Evolutionary conservation across 768 basidiomycete genomes (phyloP), one percentile per base, ranked within the genome.

Genomic region (Coprinellus micaceus): DNA sequence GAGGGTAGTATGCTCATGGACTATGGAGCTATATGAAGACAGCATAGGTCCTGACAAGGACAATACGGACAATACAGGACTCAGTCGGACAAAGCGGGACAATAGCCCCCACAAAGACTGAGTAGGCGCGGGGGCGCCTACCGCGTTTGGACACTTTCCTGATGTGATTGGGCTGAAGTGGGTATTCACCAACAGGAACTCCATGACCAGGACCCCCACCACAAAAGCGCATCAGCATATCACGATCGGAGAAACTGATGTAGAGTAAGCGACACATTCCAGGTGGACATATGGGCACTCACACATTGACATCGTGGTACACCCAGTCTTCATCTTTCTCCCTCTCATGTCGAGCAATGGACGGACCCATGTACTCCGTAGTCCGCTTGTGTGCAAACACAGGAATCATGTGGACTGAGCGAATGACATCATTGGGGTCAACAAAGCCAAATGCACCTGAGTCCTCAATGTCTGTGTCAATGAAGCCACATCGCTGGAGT

Each of bases 371-470:
- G 24, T 61, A 45, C 22, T 63, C 52, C 4, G 57, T 58, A 4
- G 71, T 67, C 11, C 28, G 19, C 0, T 62, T 64, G n/a, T 48
- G 13, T 0, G 50, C 17, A 49, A 77, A 81, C 0, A 63, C 74
- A 0, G 79, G 80, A 9, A 81, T 70, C 1, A 82, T 57, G 57
- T 82, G 79, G 1, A 60, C 64, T 0, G 64, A 73, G 0, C 72
- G 64, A 26, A 82, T 61, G 3, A 83, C 69, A 0, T 64, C 58
- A 0, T 56, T 53, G 0, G 81, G 81, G 58, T 82, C 69, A 0
- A 82, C 24, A 47, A 84, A 83, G 0, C 79, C 72, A 59, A 80
- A 82, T 2, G 74, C 68, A 0, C 39, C 51, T 2, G 57, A 53
- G 1, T 68, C 66, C 12, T 58, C 43, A 11, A 49, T 47, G 44